phyloP scores from a whole-genome alignment of 2,329 filamentous ascomycete species.

The Talaromyces sp. region DNA sequence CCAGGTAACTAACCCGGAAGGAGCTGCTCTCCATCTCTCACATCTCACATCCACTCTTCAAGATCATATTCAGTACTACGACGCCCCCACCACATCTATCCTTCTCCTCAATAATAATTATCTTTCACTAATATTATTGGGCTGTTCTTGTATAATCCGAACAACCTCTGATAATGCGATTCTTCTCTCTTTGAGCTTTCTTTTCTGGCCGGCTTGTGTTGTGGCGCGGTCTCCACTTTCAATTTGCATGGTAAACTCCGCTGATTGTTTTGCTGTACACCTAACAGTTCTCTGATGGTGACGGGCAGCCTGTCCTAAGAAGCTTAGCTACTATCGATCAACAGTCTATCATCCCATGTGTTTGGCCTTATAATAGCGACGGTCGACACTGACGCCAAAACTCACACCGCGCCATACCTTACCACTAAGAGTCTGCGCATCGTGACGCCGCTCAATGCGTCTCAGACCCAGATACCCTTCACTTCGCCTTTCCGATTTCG shows the following conservation, averaged over 20 bases:
- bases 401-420: neutral
- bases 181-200: constrained; percentile 10
- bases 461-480: neutral
- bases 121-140: constrained; percentile 5
- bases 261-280: constrained; percentile 7
- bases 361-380: neutral
- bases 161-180: constrained; percentile 9
- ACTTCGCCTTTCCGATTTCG: constrained; percentile 3
- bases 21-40: neutral
- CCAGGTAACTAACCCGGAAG: constrained; percentile 18
- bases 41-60: neutral
- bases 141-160: neutral
- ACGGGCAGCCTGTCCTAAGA: neutral
- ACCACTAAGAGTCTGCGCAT: constrained; percentile 2
- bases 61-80: neutral
- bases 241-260: constrained; percentile 15
- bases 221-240: constrained; percentile 15
- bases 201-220: constrained; percentile 7
- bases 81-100: neutral
- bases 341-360: neutral
- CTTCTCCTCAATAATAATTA: neutral
- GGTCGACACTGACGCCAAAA: neutral
- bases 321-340: neutral
- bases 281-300: neutral
- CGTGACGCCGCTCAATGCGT: constrained; percentile 15